Conservation (phyloP, 1,284 basidiomycete genomes). For the Wallemia mellicola region DNA sequence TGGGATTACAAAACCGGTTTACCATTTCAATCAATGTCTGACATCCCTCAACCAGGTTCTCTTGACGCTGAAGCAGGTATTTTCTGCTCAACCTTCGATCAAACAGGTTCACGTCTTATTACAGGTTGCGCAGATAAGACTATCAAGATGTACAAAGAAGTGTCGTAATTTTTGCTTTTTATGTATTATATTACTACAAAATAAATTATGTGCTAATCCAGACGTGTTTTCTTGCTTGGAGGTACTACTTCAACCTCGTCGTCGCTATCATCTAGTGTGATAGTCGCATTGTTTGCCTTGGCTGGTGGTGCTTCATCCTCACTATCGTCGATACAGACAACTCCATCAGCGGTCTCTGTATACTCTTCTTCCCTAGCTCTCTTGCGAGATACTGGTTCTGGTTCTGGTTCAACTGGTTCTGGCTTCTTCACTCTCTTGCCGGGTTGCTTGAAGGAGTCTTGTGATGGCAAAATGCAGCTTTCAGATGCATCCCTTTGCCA, state of each 20-base stretch:
- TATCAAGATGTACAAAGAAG: constrained; percentile 29
- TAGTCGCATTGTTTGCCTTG: neutral
- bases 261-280: neutral
- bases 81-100: constrained; percentile 87
- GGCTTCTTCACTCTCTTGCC: neutral
- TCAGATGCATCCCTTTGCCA: neutral
- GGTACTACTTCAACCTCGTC: neutral
- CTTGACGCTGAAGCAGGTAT: constrained; percentile 83
- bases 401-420: neutral
- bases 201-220: too few species aligned
- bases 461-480: neutral
- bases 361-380: neutral
- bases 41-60: constrained; percentile 84
- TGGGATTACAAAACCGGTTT: constrained; percentile 89
- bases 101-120: constrained; percentile 75
- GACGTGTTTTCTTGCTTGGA: too few species aligned
- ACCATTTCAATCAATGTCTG: constrained; percentile 78
- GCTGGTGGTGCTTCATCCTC: neutral
- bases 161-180: neutral
- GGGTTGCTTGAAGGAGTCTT: neutral
- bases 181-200: too few species aligned
- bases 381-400: neutral
- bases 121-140: constrained; percentile 97
- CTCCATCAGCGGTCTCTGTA: neutral
- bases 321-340: neutral